Conservation (phyloP, 1,139 yeast species). For the Sugiyamaella pinicola region DNA sequence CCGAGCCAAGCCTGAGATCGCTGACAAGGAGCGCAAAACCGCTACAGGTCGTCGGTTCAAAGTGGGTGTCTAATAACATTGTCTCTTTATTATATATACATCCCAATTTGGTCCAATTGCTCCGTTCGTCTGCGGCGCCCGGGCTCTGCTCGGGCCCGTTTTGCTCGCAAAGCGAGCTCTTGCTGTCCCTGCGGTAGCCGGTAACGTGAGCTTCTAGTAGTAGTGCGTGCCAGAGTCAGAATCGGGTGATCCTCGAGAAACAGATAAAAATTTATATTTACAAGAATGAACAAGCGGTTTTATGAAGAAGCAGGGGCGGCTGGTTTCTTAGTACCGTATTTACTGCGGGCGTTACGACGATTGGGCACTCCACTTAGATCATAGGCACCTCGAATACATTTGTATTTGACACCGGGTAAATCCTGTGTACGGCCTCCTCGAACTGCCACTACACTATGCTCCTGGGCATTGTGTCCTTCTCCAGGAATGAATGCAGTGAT, state of each 20-base stretch:
- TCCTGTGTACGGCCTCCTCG: constrained; percentile 98
- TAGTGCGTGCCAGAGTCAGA: constrained; percentile 5
- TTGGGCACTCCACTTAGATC: constrained; percentile 96
- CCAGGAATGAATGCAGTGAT: constrained; percentile 96
- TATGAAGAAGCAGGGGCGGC: constrained; percentile 36
- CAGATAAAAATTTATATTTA: neutral
- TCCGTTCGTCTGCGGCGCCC: too few relatives aligned
- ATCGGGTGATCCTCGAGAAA: too few relatives aligned
- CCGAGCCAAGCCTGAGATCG: constrained; percentile 93
- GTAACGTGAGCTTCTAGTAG: too few relatives aligned
- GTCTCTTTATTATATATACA: constrained; percentile 7
- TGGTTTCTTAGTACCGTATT: constrained; percentile 93
- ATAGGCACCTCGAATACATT: constrained; percentile 87
- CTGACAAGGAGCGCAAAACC: constrained; percentile 79
- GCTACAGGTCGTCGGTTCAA: constrained; percentile 60
- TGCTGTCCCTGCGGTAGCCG: too few relatives aligned
- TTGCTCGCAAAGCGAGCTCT: too few relatives aligned
- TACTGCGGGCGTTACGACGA: constrained; percentile 84
- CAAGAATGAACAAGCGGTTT: neutral
- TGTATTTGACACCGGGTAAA: constrained; percentile 97
- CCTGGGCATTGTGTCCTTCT: constrained; percentile 98
- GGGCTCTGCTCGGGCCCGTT: too few relatives aligned
- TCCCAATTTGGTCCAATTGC: too few relatives aligned
- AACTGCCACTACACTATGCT: constrained; percentile 92
- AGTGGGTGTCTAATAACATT: constrained; percentile 10